Evolutionary conservation across 805 yeast genomes (phyloP), one percentile per base, ranked within the genome.

Genomic region (Candida khao-thaluensis): DNA sequence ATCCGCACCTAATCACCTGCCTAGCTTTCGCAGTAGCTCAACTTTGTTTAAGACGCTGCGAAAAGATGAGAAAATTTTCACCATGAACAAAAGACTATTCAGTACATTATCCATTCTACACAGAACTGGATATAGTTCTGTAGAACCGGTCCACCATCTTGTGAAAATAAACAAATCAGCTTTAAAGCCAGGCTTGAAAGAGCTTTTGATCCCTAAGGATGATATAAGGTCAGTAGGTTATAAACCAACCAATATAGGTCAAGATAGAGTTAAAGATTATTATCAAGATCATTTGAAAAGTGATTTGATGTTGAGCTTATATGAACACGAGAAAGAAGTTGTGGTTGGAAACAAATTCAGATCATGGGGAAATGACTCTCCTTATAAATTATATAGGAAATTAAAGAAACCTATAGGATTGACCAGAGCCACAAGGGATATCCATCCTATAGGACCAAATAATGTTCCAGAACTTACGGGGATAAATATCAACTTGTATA

Each of bases 111-210:
- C 74, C 74, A 35, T 83, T 79, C 21, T 77, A 75, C 36, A 47
- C 32, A 65, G 55, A 40, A 49, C 71, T 10, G 71, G 71, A 7
- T 69, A 68, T 59, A 83, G 95, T 27, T 75, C 86, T 37, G 90
- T 87, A 25, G 77, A 83, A 36, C 98, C 99, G 1, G 95, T 91
- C 11, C 99, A 93, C 61, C 99, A 93, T 63, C 74, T 78, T 43
- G 85, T 91, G 30, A 79, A 77, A 49, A 79, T 87, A 55, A 74
- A 77, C 53, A 93, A 93, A 60, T 66, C 79, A 26, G 76, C 77
- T 39, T 74, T 91, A 35, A 82, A 90, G 25, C 89, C 91, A 41
- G 71, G 82, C 44, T 85, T 81, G 60, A 79, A 84, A 37, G 85
- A 79, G 27, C 63, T 86, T 42, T 76, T 84, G 45, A 64, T 73